Evolutionary conservation across 2,329 filamentous ascomycete species (phyloP).

Genomic region (Thelonectria discophora): DNA sequence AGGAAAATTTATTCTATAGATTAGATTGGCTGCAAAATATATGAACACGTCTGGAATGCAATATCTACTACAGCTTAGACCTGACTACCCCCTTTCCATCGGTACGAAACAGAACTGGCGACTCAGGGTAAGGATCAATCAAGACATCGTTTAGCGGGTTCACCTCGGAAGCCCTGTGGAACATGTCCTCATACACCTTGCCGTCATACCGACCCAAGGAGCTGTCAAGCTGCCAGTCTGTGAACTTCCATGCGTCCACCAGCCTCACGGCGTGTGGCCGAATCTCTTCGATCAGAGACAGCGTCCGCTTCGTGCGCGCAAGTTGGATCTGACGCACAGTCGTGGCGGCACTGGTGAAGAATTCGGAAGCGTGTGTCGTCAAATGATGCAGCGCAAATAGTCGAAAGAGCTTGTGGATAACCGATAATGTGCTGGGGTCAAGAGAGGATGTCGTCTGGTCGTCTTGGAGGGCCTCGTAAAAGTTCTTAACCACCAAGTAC

Average conservation of each 20-base stretch:
- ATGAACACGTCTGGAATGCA: not conserved
- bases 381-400: conserved; percentile 74
- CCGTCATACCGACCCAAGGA: conserved; percentile 76
- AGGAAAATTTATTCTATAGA: no score
- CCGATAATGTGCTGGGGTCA: conserved; percentile 62
- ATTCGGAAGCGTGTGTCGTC: conserved; percentile 74
- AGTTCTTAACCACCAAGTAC: conserved; percentile 82
- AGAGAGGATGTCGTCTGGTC: conserved; percentile 61
- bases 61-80: conserved; percentile 25
- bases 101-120: conserved; percentile 36
- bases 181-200: conserved; percentile 81
- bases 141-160: conserved; percentile 78
- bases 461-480: conserved; percentile 57
- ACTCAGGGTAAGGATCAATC: conserved; percentile 75
- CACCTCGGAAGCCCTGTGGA: conserved; percentile 73
- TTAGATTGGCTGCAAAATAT: not conserved
- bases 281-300: conserved; percentile 75
- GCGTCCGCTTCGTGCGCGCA: conserved; percentile 71
- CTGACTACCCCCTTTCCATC: conserved; percentile 17
- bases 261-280: conserved; percentile 76
- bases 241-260: conserved; percentile 79
- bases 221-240: conserved; percentile 80
- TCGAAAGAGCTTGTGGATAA: conserved; percentile 81
- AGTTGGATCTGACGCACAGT: conserved; percentile 78
- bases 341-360: conserved; percentile 74